phyloP scores from a whole-genome alignment of 2,329 filamentous ascomycete genomes.

The Trichoderma arundinaceum region DNA sequence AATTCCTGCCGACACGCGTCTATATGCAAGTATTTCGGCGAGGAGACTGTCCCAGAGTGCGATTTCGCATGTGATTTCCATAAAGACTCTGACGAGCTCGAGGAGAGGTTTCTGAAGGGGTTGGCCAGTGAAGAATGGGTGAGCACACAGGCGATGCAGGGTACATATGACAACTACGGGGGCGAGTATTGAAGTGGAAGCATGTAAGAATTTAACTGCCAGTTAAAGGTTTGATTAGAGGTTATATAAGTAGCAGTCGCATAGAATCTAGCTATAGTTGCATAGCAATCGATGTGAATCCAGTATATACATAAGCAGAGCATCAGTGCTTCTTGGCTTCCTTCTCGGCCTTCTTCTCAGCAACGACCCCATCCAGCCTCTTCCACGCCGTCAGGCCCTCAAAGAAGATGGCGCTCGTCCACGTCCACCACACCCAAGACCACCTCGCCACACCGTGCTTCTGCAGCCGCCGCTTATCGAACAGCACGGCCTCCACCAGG shows the following conservation, averaged over 20 bases:
- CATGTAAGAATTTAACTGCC: not conserved
- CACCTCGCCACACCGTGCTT: constrained; percentile 56
- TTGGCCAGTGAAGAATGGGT: constrained; percentile 67
- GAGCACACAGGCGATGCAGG: constrained; percentile 65
- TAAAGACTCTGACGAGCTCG: constrained; percentile 67
- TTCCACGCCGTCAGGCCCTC: constrained; percentile 59
- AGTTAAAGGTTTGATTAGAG: not conserved
- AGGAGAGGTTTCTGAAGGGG: constrained; percentile 60
- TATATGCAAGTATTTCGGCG: constrained; percentile 80
- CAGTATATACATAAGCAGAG: not conserved
- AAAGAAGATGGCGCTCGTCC: constrained; percentile 58
- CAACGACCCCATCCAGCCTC: constrained; percentile 58
- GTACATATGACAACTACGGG: constrained; percentile 61
- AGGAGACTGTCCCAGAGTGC: constrained; percentile 63
- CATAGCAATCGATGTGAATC: not conserved
- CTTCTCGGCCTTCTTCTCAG: constrained; percentile 50
- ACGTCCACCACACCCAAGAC: constrained; percentile 58
- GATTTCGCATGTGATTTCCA: constrained; percentile 81
- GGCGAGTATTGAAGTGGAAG: constrained; percentile 41
- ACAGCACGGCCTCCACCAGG: constrained; percentile 61
- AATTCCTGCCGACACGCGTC: constrained; percentile 74
- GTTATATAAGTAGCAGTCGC: not conserved
- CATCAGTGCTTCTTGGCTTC: constrained; percentile 47
- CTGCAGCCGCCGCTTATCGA: constrained; percentile 55
- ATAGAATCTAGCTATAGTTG: not conserved